Conservation (phyloP, 2,329 filamentous ascomycete species). For the Stachybotrys chartarum region DNA sequence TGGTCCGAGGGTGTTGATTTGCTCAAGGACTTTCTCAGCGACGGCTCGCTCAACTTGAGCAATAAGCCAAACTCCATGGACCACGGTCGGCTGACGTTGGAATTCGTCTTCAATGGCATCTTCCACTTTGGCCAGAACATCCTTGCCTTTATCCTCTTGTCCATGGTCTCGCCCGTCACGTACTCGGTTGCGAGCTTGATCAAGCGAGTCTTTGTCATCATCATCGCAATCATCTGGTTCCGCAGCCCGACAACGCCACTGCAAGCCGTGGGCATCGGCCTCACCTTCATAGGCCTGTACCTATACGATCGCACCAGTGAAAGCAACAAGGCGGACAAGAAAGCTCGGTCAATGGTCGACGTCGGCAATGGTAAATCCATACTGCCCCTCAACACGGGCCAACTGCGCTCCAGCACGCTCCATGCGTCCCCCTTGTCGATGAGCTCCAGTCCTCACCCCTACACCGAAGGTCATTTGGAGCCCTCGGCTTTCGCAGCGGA, state of each 20-base stretch:
- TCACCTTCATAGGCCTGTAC: conserved; percentile 90
- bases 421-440: conserved; percentile 13
- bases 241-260: conserved; percentile 76
- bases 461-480: conserved; percentile 38
- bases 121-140: conserved; percentile 98
- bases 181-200: conserved; percentile 95
- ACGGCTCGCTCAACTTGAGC: conserved; percentile 64
- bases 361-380: conserved; percentile 37
- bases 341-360: conserved; percentile 58
- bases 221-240: conserved; percentile 95
- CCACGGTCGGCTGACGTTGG: conserved; percentile 66
- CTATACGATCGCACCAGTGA: conserved; percentile 91
- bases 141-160: conserved; percentile 84
- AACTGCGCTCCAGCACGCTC: conserved; percentile 11
- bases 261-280: conserved; percentile 75
- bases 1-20: conserved; percentile 80
- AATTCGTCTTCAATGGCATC: conserved; percentile 93
- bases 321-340: conserved; percentile 78
- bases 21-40: conserved; percentile 68
- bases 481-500: conserved; percentile 31
- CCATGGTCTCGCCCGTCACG: conserved; percentile 90
- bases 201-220: conserved; percentile 95
- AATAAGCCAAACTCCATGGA: conserved; percentile 61
- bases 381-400: conserved; percentile 55
- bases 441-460: conserved; percentile 27